These are phyloP conservation scores for Trichoderma gamsii DNA, from an alignment of 495 filamentous ascomycete species.

Conservation along the genomic window DNA sequence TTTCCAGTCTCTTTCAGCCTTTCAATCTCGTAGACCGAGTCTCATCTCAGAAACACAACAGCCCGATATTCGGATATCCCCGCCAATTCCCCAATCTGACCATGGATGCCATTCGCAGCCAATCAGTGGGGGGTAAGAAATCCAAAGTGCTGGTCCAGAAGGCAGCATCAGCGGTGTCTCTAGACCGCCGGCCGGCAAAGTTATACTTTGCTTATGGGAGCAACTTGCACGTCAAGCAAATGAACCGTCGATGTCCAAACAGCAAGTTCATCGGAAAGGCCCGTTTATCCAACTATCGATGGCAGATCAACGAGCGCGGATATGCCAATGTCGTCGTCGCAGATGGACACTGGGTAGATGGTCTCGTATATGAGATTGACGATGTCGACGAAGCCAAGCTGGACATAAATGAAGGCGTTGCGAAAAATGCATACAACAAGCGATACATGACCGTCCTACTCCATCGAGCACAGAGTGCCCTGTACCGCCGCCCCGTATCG, in stretches of 20 bases:
- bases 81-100: not conserved
- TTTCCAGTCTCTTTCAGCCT: not conserved
- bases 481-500: constrained; percentile 19
- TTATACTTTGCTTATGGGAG: constrained; percentile 71
- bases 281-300: constrained; percentile 48
- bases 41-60: constrained; percentile 1
- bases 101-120: constrained; percentile 8
- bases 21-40: not conserved
- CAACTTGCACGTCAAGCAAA: constrained; percentile 64
- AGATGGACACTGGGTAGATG: constrained; percentile 26
- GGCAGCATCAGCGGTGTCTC: constrained; percentile 6
- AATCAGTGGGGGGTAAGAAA: constrained; percentile 10
- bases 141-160: not conserved
- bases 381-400: constrained; percentile 40
- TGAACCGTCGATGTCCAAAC: constrained; percentile 54
- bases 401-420: constrained; percentile 55
- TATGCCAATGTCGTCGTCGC: constrained; percentile 63
- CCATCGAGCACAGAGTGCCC: constrained; percentile 13
- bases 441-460: constrained; percentile 22
- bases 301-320: constrained; percentile 61
- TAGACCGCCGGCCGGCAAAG: constrained; percentile 14
- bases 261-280: constrained; percentile 43
- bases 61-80: not conserved
- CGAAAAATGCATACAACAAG: constrained; percentile 46
- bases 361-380: constrained; percentile 47